A percentile compares a stretch with the other conserved stretches of the same genome.
Conservation (phyloP, 2,329 filamentous ascomycete genomes). For the Fusarium avenaceum region DNA sequence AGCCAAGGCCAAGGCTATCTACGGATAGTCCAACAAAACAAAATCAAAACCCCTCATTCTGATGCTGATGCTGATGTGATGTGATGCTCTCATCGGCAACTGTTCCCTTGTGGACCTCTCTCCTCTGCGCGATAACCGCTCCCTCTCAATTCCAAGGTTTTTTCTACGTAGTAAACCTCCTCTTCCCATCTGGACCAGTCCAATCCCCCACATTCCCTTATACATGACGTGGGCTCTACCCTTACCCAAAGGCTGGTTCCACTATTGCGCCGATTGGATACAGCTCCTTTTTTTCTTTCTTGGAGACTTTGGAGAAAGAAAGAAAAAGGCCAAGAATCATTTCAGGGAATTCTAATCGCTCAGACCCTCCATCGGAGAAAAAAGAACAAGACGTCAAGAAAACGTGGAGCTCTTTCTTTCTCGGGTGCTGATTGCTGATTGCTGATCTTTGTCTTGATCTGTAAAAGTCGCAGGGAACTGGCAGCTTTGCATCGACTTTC, state of each 20-base stretch:
- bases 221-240: conserved; percentile 35
- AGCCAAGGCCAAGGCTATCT: conserved; percentile 2
- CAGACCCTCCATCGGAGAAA: neutral
- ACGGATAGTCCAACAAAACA: neutral
- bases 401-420: neutral
- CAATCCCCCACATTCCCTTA: conserved; percentile 35
- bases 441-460: conserved; percentile 29
- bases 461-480: conserved; percentile 9
- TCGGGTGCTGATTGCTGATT: neutral
- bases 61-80: neutral
- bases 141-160: conserved; percentile 19
- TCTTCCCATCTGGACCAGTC: conserved; percentile 33
- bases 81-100: neutral
- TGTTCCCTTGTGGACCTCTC: neutral
- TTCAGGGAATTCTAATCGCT: neutral
- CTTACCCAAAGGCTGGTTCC: conserved; percentile 14
- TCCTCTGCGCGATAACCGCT: conserved; percentile 41
- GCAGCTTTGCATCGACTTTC: conserved; percentile 8
- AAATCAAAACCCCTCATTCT: conserved; percentile 29
- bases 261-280: conserved; percentile 37
- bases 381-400: neutral
- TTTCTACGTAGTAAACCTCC: conserved; percentile 4
- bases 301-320: neutral
- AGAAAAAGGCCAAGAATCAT: neutral
- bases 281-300: neutral